These are phyloP conservation scores for Pistacia integerrima DNA, from an alignment of 345 rosid genomes.

Conservation along the genomic window DNA sequence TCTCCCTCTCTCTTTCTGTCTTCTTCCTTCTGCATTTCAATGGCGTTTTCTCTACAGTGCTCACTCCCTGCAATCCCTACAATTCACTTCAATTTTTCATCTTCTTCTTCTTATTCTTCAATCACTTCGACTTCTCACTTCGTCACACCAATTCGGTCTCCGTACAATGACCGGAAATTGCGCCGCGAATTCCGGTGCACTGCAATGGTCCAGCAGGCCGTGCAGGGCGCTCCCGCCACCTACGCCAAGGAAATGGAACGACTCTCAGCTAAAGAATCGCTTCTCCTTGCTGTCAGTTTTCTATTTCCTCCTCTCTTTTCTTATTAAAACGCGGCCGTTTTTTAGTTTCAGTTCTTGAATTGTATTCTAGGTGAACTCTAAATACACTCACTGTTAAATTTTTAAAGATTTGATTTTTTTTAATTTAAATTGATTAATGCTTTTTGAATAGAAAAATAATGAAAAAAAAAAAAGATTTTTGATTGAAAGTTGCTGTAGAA, in stretches of 20 bases:
- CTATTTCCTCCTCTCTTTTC: not conserved
- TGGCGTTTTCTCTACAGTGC: slow-evolving; percentile 42
- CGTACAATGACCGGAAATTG: slow-evolving; percentile 23
- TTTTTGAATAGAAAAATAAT: too few species aligned
- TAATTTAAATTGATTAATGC: too few species aligned
- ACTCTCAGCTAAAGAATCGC: slow-evolving; percentile 94
- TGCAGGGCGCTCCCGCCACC: slow-evolving; percentile 68
- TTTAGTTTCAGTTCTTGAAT: too few species aligned
- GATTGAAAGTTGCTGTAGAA: too few species aligned
- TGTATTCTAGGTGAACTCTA: too few species aligned
- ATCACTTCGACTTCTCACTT: slow-evolving; percentile 6
- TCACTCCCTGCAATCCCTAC: slow-evolving; percentile 33
- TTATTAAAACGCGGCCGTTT: not conserved
- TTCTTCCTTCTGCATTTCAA: slow-evolving; percentile 21
- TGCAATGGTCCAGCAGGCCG: slow-evolving; percentile 75
- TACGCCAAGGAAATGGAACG: slow-evolving; percentile 98
- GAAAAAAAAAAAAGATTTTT: too few species aligned
- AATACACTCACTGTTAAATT: too few species aligned
- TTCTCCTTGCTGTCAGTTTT: slow-evolving; percentile 77
- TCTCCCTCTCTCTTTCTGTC: not conserved
- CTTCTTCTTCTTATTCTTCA: slow-evolving; percentile 24
- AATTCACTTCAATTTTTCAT: slow-evolving; percentile 28
- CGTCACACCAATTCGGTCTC: slow-evolving; percentile 19
- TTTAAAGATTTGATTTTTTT: too few species aligned
- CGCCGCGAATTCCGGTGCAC: slow-evolving; percentile 25